Conservation (phyloP, 78 protist species). For the Creolimax fragrantissima region DNA sequence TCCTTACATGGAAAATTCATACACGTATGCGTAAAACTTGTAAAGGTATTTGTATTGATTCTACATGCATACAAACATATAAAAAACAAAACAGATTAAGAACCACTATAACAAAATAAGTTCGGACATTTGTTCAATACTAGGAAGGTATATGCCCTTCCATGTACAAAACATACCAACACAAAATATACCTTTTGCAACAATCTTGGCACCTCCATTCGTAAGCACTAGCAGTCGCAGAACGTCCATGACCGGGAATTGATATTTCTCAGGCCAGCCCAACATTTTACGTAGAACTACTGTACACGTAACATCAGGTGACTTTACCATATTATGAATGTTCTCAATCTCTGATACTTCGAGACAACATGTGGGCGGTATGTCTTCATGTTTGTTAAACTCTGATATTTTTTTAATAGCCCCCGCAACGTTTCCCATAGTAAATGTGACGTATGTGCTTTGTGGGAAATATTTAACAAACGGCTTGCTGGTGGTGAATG, state of each 20-base stretch:
- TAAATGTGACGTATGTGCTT: not conserved
- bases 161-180: not conserved
- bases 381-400: not conserved
- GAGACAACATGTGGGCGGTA: no score
- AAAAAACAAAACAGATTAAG: not conserved
- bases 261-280: not conserved
- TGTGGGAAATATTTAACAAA: not conserved
- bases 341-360: no score
- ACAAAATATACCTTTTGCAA: not conserved
- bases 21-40: not conserved
- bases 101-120: not conserved
- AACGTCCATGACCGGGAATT: not conserved
- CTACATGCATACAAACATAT: not conserved
- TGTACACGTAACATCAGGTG: no score
- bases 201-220: not conserved
- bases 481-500: not conserved
- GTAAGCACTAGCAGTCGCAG: not conserved
- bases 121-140: not conserved
- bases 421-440: not conserved
- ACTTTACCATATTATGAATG: no score
- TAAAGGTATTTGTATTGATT: not conserved
- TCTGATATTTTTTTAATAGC: not conserved
- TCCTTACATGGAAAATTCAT: not conserved
- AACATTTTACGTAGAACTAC: no score
- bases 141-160: not conserved